A percentile compares a stretch with the other conserved stretches of the same genome.
Conservation (phyloP, 257 asterid species). For the Plantago major region DNA sequence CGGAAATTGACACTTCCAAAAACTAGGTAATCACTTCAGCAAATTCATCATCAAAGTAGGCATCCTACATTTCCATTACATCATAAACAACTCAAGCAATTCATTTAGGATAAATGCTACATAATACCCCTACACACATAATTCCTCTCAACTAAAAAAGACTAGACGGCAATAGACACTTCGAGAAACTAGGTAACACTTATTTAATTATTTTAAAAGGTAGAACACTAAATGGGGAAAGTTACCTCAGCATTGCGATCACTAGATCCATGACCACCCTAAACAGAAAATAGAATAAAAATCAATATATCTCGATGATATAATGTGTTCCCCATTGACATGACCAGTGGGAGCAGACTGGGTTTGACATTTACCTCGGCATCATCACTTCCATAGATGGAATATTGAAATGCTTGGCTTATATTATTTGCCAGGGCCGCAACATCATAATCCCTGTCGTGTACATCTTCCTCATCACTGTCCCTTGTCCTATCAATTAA, state of each 20-base stretch:
- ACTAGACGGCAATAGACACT: background rate
- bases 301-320: conserved; percentile 15
- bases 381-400: conserved; percentile 74
- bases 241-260: conserved; percentile 93
- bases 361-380: conserved; percentile 45
- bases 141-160: conserved; percentile 12
- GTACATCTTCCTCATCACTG: conserved; percentile 86
- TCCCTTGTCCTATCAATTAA: conserved; percentile 80
- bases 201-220: conserved; percentile 1
- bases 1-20: background rate
- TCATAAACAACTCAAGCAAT: background rate
- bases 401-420: conserved; percentile 86
- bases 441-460: conserved; percentile 89
- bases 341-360: background rate
- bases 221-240: background rate
- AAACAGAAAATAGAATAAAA: conserved; percentile 7
- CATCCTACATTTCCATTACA: conserved; percentile 58
- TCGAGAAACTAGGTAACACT: background rate
- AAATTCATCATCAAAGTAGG: conserved; percentile 88
- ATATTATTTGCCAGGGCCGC: conserved; percentile 87
- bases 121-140: background rate
- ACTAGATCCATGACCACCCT: conserved; percentile 75
- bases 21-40: conserved; percentile 66
- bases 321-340: background rate
- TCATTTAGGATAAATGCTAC: conserved; percentile 15